Percentiles rank a stretch among this genome's conserved stretches.
Evolutionary conservation across 495 filamentous ascomycete genomes (phyloP).

Genomic region (Xylaria palmicola): DNA sequence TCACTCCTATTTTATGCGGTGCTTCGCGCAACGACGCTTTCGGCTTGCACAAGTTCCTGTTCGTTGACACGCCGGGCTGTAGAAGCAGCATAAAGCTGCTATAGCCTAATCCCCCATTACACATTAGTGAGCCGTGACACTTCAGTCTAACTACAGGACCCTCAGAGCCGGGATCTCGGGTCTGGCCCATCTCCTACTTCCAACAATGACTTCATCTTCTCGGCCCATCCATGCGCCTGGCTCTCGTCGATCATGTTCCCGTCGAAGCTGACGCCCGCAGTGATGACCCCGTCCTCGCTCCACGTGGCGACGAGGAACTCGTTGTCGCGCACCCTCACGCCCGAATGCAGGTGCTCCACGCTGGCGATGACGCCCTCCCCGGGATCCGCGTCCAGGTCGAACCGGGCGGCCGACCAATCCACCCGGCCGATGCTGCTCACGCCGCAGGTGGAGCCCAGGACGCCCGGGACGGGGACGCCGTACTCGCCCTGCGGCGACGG

Average conservation of each 20-base stretch:
- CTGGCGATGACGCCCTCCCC: slow-evolving; percentile 5
- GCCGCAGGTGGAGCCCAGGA: not conserved
- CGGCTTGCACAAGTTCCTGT: too few species aligned
- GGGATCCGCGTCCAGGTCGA: slow-evolving; percentile 10
- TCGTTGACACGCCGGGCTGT: too few species aligned
- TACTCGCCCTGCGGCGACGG: slow-evolving; percentile 11
- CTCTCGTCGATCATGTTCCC: slow-evolving; percentile 13
- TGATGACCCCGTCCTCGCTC: slow-evolving; percentile 11
- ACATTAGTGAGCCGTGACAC: not conserved
- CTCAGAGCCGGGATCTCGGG: slow-evolving; percentile 5
- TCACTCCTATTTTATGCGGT: too few species aligned
- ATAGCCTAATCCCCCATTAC: not conserved
- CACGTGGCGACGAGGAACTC: slow-evolving; percentile 8
- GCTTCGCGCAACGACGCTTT: too few species aligned
- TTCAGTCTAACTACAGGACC: not conserved
- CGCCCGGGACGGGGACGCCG: not conserved
- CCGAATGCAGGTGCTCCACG: not conserved
- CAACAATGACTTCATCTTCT: slow-evolving; percentile 11
- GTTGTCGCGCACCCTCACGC: not conserved
- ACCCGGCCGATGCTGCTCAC: slow-evolving; percentile 6
- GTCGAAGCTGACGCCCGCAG: slow-evolving; percentile 12
- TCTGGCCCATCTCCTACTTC: not conserved
- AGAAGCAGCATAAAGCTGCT: too few species aligned
- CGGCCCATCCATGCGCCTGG: not conserved
- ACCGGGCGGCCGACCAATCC: slow-evolving; percentile 1